Evolutionary conservation across 176 grass and related monocot genomes (phyloP), one percentile per base, ranked within the genome.

Genomic region (Triticum dicoccoides): DNA sequence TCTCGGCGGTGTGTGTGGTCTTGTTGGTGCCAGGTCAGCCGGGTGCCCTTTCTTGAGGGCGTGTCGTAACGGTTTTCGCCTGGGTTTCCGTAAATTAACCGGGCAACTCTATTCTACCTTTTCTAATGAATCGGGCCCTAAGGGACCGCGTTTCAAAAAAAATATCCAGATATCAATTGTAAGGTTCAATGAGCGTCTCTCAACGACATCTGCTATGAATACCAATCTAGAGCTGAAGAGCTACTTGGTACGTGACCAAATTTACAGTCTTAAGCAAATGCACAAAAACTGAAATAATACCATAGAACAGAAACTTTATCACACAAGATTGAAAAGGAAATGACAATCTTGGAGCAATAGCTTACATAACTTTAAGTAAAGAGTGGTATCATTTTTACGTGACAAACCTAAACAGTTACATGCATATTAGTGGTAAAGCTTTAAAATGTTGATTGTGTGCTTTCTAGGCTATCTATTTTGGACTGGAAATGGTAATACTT

Each of bases 231-330:
- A 54, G 51, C 49, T 54, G 51, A 54, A 54, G 15, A 15, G 15
- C 51, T 54, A 54, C 51, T 54, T 54, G 51, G 51, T 18, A 54
- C 5, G 51, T 54, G 51, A 61, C 76, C 20, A 78, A 59, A 78
- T 33, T 78, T 61, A 6, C 5, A 78, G 21, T 78, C 51, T 78
- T 59, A 78, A n/a, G 20, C 32, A 58, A 78, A 78, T 32, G 8
- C 52, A 18, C 17, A 77, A 77, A 58, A 58, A 56, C 74, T 77
- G 70, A 73, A 68, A 73, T 24, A 77, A 54, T 77, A 56, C 75
- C 51, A 78, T 12, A 78, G 11, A 61, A 61, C 52, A 61, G 6
- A 78, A 30, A 61, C 5, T 2, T 12, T 23, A n/a, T 61, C 76
- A 61, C 35, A 20, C 61, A 78, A 59, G 18, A 61, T 23, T 72